Percentiles rank a stretch among this genome's conserved stretches.
Evolutionary conservation across 169 alveolate genomes (phyloP).

Genomic region (Plasmodium reichenowi): DNA sequence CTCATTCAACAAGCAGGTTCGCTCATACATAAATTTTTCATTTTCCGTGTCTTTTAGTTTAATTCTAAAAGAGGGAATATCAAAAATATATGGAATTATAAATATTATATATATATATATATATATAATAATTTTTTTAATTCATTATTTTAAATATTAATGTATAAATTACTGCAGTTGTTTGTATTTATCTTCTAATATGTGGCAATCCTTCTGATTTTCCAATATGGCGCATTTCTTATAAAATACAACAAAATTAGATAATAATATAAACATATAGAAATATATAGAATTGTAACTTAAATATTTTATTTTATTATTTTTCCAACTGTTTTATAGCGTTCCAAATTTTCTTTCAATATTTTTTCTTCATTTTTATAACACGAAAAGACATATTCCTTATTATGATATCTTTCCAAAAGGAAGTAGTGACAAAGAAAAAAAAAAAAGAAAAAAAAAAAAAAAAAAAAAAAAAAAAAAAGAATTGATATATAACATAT

Average conservation of each 20-base stretch:
- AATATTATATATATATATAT: not conserved
- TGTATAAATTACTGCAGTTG: slow-evolving; percentile 29
- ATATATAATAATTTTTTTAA: not conserved
- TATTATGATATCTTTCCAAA: slow-evolving; percentile 14
- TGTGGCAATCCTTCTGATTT: slow-evolving; percentile 18
- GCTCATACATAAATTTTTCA: slow-evolving; percentile 46
- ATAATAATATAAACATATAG: slow-evolving; percentile 23
- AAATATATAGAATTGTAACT: slow-evolving; percentile 2
- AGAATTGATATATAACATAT: slow-evolving; percentile 1
- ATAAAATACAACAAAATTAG: slow-evolving; percentile 3
- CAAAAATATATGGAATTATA: not conserved
- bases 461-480: not conserved
- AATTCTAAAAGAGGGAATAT: slow-evolving; percentile 7
- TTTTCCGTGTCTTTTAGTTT: slow-evolving; percentile 50
- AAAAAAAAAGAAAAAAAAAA: not conserved
- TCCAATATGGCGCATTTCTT: slow-evolving; percentile 66
- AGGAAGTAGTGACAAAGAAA: not conserved
- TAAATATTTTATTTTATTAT: not conserved
- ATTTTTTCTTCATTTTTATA: slow-evolving; percentile 46
- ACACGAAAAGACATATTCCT: slow-evolving; percentile 35
- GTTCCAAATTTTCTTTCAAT: slow-evolving; percentile 48
- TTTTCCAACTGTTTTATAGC: slow-evolving; percentile 20
- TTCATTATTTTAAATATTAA: too few species aligned
- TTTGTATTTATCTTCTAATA: slow-evolving; percentile 56
- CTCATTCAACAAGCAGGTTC: slow-evolving; percentile 63